Conservation (phyloP, 2,329 filamentous ascomycete genomes). For the Stemphylium vesicarium region DNA sequence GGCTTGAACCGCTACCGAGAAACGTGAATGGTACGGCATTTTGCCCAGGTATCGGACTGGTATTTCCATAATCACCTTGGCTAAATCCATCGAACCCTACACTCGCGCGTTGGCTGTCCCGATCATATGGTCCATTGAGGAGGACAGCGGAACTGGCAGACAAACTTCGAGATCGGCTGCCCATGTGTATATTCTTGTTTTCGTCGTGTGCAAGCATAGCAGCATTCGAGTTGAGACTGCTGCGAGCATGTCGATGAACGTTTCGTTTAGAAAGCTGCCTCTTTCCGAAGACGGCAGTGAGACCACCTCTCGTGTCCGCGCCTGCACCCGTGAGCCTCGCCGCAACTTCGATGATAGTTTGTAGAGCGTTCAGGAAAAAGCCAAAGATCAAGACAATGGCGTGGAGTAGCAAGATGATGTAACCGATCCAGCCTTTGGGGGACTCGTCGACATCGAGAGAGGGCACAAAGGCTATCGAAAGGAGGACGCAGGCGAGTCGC, state of each 20-base stretch:
- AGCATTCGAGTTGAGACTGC: slow-evolving; percentile 81
- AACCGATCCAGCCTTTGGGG: slow-evolving; percentile 92
- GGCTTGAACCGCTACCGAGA: slow-evolving; percentile 55
- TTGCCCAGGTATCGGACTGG: slow-evolving; percentile 72
- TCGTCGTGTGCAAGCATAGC: slow-evolving; percentile 78
- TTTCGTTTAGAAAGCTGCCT: slow-evolving; percentile 82
- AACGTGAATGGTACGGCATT: slow-evolving; percentile 76
- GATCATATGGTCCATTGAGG: slow-evolving; percentile 57
- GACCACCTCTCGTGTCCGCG: slow-evolving; percentile 76
- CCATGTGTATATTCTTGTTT: slow-evolving; percentile 65
- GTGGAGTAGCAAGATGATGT: slow-evolving; percentile 86
- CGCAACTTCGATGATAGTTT: slow-evolving; percentile 87
- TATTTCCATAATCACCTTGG: slow-evolving; percentile 63
- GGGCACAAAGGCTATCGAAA: slow-evolving; percentile 74
- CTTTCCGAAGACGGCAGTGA: slow-evolving; percentile 87
- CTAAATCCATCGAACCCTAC: slow-evolving; percentile 61
- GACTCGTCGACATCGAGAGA: slow-evolving; percentile 79
- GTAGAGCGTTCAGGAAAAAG: slow-evolving; percentile 89
- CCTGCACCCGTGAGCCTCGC: slow-evolving; percentile 84
- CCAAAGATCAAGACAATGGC: slow-evolving; percentile 84
- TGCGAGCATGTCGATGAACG: slow-evolving; percentile 69
- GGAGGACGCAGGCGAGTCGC: slow-evolving; percentile 69
- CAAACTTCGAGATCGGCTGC: slow-evolving; percentile 62
- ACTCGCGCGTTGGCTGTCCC: slow-evolving; percentile 55
- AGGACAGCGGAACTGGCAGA: slow-evolving; percentile 69